Evolutionary conservation across 2,329 filamentous ascomycete genomes (phyloP).

Genomic region (Fusarium sp.): DNA sequence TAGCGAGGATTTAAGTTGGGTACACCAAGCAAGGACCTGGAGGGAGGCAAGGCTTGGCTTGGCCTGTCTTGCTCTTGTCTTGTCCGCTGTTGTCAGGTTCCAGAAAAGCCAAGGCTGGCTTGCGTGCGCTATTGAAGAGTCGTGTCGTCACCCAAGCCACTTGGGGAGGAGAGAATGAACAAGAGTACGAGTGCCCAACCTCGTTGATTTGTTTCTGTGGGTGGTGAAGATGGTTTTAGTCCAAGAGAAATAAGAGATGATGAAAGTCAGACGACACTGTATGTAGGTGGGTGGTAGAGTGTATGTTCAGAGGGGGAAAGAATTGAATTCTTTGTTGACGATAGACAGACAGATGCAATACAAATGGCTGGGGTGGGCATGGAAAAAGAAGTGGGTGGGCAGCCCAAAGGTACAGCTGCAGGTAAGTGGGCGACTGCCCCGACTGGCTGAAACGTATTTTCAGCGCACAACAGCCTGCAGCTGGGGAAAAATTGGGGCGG

Average conservation of each 20-base stretch:
- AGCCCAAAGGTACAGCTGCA: background rate
- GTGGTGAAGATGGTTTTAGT: background rate
- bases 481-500: slow-evolving; percentile 34
- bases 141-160: slow-evolving; percentile 42
- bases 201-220: slow-evolving; percentile 3
- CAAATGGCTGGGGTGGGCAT: slow-evolving; percentile 12
- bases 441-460: background rate
- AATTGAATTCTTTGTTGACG: slow-evolving; percentile 12
- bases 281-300: slow-evolving; percentile 1
- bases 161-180: slow-evolving; percentile 19
- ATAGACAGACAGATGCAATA: background rate
- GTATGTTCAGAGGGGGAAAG: background rate
- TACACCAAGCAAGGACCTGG: background rate
- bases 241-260: background rate
- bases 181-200: slow-evolving; percentile 28
- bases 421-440: background rate
- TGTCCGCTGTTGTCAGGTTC: slow-evolving; percentile 3
- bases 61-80: slow-evolving; percentile 3
- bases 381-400: slow-evolving; percentile 18
- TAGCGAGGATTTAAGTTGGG: slow-evolving; percentile 7
- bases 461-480: slow-evolving; percentile 22
- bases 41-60: slow-evolving; percentile 15
- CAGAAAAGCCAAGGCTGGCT: slow-evolving; percentile 37
- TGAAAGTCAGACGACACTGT: background rate
- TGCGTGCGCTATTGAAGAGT: slow-evolving; percentile 41